Base-by-base conservation (phyloP, 257 asterid genomes). In the Marsdenia floribunda region DNA sequence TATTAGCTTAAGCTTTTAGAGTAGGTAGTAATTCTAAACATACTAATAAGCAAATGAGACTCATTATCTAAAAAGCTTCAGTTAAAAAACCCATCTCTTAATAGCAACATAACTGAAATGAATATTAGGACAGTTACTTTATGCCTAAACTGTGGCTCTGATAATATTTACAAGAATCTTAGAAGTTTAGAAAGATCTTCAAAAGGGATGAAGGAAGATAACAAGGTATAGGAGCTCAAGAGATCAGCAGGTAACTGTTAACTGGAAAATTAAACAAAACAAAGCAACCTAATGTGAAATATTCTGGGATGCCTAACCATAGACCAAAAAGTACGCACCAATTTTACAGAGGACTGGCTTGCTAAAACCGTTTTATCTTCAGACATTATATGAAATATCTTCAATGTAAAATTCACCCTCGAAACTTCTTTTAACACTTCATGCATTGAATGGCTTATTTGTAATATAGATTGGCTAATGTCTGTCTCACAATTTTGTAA, bases 391-490 rank as follows among this genome's bases (percentile, higher is more conserved):
- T 95, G 98, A 85, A 92, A 94, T 76, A 94, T 70, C 76, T 91
- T 96, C 93, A 90, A 89, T 86, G 86, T 70, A 81, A 94, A 94
- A n/a, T 78, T 90, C 97, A 29, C 98, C 98, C 82, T 83, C 90
- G 85, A 79, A 86, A 82, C 95, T 87, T 92, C 98, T 88, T 60
- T 97, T 97, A 33, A 94, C 89, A 89, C 97, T 94, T 83, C 98
- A 97, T 79, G 93, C 86, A 73, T 97, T 94, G 95, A 71, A 85
- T 78, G 75, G 71, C 70, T 72, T 60, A 61, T 74, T 70, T 79
- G 73, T 80, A 52, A 77, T 55, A n/a, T 18, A 75, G 54, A 49
- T 65, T 68, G 57, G 38, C 70, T 18, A 72, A 72, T 65, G 47
- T 40, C 29, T 70, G 13, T 73, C 55, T 0, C 47, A 52, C 15